These are phyloP conservation scores for Arabis alpina DNA, from an alignment of 345 rosid genomes.

Conservation along the genomic window DNA sequence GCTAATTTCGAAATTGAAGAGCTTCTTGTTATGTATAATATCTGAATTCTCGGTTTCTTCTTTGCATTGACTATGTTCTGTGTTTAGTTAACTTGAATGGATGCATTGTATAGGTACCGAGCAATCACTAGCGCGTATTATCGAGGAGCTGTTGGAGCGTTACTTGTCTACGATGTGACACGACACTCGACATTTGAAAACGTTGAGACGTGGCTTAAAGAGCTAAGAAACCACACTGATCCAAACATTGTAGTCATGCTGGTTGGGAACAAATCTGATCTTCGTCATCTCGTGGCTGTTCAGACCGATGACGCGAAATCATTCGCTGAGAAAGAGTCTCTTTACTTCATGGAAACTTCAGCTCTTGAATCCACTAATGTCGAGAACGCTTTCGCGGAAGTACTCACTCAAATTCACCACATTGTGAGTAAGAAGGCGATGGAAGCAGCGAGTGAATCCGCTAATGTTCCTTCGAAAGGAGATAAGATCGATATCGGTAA, in stretches of 20 bases:
- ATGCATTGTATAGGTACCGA: slow-evolving; percentile 45
- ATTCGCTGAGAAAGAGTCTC: slow-evolving; percentile 56
- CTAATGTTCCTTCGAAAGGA: slow-evolving; percentile 41
- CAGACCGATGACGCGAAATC: slow-evolving; percentile 53
- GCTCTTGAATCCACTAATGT: slow-evolving; percentile 59
- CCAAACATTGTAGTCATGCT: slow-evolving; percentile 63
- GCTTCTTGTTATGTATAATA: not conserved
- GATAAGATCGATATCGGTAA: slow-evolving; percentile 48
- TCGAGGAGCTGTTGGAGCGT: slow-evolving; percentile 63
- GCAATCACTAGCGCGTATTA: slow-evolving; percentile 64
- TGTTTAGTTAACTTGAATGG: not conserved
- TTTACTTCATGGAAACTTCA: slow-evolving; percentile 62
- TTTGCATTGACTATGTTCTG: not conserved
- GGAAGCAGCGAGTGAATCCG: slow-evolving; percentile 44
- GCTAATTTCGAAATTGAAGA: not conserved
- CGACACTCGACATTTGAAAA: slow-evolving; percentile 57
- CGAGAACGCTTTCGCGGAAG: slow-evolving; percentile 57
- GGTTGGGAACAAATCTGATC: slow-evolving; percentile 59
- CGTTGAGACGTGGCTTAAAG: slow-evolving; percentile 59
- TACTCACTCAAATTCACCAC: slow-evolving; percentile 54
- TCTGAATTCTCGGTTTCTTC: not conserved
- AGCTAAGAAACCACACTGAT: slow-evolving; percentile 59
- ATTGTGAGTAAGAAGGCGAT: slow-evolving; percentile 59
- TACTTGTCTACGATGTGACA: slow-evolving; percentile 60
- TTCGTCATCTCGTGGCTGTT: slow-evolving; percentile 60